phyloP scores from a whole-genome alignment of 2,329 filamentous ascomycete species.

The Trichophyton schoenleinii region DNA sequence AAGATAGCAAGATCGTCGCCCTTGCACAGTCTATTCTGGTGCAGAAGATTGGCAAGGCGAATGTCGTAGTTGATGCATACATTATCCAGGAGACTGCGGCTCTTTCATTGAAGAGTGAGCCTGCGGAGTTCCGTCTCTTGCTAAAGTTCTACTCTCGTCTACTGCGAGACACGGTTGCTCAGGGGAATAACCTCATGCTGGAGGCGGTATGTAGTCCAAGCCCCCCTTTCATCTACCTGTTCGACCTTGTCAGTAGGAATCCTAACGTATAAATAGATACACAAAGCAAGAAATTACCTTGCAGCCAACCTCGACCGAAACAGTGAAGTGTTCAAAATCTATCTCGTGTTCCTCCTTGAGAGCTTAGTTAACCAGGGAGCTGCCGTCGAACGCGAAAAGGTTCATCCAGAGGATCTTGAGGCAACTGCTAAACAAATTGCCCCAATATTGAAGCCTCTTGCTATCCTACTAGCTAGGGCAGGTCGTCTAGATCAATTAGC shows the following conservation, averaged over 20 bases:
- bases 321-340: constrained; percentile 69
- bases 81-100: constrained; percentile 74
- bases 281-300: constrained; percentile 66
- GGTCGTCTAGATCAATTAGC: constrained; percentile 17
- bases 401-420: constrained; percentile 65
- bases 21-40: constrained; percentile 88
- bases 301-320: constrained; percentile 54
- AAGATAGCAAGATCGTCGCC: constrained; percentile 84
- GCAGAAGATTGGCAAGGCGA: constrained; percentile 88
- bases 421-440: constrained; percentile 76
- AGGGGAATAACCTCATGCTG: constrained; percentile 54
- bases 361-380: constrained; percentile 85
- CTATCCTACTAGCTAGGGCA: constrained; percentile 57
- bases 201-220: constrained; percentile 49
- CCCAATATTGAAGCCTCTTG: constrained; percentile 76
- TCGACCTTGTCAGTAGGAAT: not conserved
- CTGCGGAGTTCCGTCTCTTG: constrained; percentile 71
- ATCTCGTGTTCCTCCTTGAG: constrained; percentile 71
- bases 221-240: not conserved
- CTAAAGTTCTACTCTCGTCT: constrained; percentile 72
- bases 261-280: constrained; percentile 39
- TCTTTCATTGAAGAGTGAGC: constrained; percentile 63
- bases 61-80: constrained; percentile 62
- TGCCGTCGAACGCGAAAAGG: constrained; percentile 58
- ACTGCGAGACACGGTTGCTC: constrained; percentile 57